These are phyloP conservation scores for Coemansia sp. DNA, from an alignment of 192 early-diverging fungal genomes.

Conservation along the genomic window DNA sequence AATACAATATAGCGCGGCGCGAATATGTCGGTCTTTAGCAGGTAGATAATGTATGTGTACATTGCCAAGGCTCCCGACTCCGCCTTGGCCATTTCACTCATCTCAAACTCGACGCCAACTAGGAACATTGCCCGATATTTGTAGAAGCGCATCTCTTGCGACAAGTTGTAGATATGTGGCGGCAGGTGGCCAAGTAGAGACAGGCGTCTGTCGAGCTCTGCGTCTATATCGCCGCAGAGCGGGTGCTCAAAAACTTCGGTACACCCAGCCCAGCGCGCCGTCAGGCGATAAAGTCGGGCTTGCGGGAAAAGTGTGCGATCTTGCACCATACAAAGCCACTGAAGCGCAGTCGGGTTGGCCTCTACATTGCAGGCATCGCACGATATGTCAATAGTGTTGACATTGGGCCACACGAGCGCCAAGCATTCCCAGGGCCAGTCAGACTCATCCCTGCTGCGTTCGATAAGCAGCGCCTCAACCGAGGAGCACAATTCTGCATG, in stretches of 20 bases:
- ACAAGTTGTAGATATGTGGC: constrained; percentile 13
- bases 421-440: constrained; percentile 37
- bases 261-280: constrained; percentile 47
- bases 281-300: constrained; percentile 38
- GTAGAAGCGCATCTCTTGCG: constrained; percentile 40
- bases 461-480: constrained; percentile 33
- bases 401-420: constrained; percentile 46
- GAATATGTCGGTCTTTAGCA: constrained; percentile 52
- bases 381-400: constrained; percentile 33
- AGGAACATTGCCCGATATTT: constrained; percentile 48
- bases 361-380: constrained; percentile 34
- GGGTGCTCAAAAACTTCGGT: constrained; percentile 54
- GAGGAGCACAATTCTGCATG: constrained; percentile 20
- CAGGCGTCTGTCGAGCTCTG: constrained; percentile 21
- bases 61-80: constrained; percentile 32
- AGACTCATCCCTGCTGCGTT: constrained; percentile 9
- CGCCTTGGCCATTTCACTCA: constrained; percentile 39
- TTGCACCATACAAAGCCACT: constrained; percentile 43
- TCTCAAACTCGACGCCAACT: constrained; percentile 41
- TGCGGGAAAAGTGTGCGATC: constrained; percentile 35
- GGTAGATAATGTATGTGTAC: constrained; percentile 41
- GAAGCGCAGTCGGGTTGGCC: constrained; percentile 22
- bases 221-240: constrained; percentile 19
- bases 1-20: constrained; percentile 30
- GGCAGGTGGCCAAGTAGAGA: constrained; percentile 31